These are phyloP conservation scores for Flaveria trinervia DNA, from an alignment of 129 eudicot genomes.

Conservation along the genomic window DNA sequence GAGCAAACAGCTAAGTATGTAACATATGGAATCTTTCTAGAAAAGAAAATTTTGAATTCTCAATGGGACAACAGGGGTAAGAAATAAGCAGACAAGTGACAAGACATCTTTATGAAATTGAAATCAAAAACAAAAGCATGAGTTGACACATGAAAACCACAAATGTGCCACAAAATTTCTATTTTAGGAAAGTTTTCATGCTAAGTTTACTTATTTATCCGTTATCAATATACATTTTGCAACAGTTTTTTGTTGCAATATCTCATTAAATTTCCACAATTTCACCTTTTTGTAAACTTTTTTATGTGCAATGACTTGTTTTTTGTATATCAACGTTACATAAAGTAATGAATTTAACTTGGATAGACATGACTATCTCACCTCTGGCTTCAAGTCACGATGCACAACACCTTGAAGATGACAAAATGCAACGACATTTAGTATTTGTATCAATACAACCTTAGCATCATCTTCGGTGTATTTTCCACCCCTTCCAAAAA, in stretches of 20 bases:
- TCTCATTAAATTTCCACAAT: not conserved
- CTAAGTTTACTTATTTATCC: not conserved
- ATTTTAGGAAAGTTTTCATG: constrained; percentile 8
- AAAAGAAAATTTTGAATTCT: not conserved
- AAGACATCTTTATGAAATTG: not conserved
- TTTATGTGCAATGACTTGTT: not conserved
- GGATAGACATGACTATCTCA: constrained; percentile 29
- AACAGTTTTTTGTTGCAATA: constrained; percentile 1
- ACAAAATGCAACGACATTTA: constrained; percentile 85
- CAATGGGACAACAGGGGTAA: constrained; percentile 5
- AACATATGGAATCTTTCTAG: not conserved
- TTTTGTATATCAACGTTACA: not conserved
- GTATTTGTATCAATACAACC: constrained; percentile 70
- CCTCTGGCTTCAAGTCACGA: constrained; percentile 98
- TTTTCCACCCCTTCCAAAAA: constrained; percentile 78
- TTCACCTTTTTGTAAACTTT: not conserved
- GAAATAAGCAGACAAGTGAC: constrained; percentile 4
- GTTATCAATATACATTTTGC: not conserved
- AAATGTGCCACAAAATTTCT: not conserved
- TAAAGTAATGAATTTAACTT: constrained; percentile 6
- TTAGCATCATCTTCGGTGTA: constrained; percentile 96
- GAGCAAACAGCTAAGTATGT: constrained; percentile 1
- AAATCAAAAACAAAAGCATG: not conserved
- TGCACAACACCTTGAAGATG: constrained; percentile 99
- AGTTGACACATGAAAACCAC: not conserved